A percentile compares a stretch with the other conserved stretches of the same genome.
phyloP scores from a whole-genome alignment of 805 yeast species.

The Starmerella roubikii region DNA sequence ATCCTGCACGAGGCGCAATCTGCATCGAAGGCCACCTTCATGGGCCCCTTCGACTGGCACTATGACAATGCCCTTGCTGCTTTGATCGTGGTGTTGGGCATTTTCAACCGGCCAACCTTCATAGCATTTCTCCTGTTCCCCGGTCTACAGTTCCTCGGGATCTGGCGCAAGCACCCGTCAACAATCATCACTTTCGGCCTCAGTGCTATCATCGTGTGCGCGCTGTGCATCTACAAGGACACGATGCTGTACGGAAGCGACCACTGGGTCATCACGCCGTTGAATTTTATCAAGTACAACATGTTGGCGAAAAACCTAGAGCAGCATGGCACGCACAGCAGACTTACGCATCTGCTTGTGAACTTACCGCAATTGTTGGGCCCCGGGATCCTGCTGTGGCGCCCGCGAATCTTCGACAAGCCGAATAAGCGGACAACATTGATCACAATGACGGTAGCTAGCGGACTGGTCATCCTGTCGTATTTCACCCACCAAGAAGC shows the following conservation, averaged over 20 bases:
- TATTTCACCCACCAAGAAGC: constrained; percentile 83
- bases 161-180: constrained; percentile 28
- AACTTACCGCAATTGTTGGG: constrained; percentile 77
- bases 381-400: constrained; percentile 45
- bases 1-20: constrained; percentile 32
- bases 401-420: constrained; percentile 27
- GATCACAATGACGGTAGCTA: constrained; percentile 44
- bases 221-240: constrained; percentile 38
- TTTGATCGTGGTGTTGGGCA: constrained; percentile 44
- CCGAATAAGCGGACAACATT: constrained; percentile 27
- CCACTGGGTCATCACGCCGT: constrained; percentile 47
- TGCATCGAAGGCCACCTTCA: constrained; percentile 9
- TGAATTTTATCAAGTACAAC: constrained; percentile 67
- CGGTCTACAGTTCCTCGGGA: constrained; percentile 32
- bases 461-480: constrained; percentile 54
- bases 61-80: constrained; percentile 36
- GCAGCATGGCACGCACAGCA: constrained; percentile 72
- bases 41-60: constrained; percentile 20
- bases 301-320: constrained; percentile 43
- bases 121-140: constrained; percentile 64
- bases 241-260: constrained; percentile 31
- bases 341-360: constrained; percentile 56
- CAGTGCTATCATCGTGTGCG: constrained; percentile 30
- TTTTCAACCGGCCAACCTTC: constrained; percentile 78
- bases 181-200: constrained; percentile 25